Percentiles rank a stretch among this genome's conserved stretches.
These are phyloP conservation scores for Trifolium fragiferum DNA, from an alignment of 306 rosid genomes.

Conservation along the genomic window DNA sequence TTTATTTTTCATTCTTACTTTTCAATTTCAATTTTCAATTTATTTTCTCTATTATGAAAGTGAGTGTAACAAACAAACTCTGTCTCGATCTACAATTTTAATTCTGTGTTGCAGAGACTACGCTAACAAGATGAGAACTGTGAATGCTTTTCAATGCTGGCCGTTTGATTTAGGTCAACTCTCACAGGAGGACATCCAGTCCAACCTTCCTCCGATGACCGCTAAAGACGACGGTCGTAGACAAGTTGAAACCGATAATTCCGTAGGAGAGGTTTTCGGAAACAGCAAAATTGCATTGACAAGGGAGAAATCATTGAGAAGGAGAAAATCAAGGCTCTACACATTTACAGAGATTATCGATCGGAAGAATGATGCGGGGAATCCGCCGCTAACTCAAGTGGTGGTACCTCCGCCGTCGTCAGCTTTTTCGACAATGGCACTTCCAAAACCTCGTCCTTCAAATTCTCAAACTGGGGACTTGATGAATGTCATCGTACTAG, in stretches of 20 bases:
- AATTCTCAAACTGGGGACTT: neutral
- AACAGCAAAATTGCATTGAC: neutral
- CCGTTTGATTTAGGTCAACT: slow-evolving; percentile 52
- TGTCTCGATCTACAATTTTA: slow-evolving; percentile 14
- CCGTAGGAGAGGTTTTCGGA: neutral
- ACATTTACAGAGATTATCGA: neutral
- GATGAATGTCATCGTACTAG: neutral
- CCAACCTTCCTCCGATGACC: slow-evolving; percentile 67
- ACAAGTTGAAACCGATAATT: too few relatives aligned
- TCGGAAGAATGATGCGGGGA: neutral
- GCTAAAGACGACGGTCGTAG: neutral
- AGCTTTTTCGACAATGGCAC: neutral
- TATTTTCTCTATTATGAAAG: slow-evolving; percentile 1
- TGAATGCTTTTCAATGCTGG: slow-evolving; percentile 65
- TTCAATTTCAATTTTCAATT: neutral
- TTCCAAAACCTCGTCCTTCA: neutral
- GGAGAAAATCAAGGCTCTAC: neutral
- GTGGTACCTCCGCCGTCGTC: neutral
- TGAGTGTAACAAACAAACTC: slow-evolving; percentile 16
- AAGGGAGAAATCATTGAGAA: neutral
- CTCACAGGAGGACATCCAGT: slow-evolving; percentile 31
- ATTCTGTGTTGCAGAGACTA: slow-evolving; percentile 61
- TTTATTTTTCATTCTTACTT: neutral
- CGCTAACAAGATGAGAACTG: slow-evolving; percentile 64
- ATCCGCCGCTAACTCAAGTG: neutral